phyloP scores from a whole-genome alignment of 306 rosid species.

The Lathyrus aphaca region DNA sequence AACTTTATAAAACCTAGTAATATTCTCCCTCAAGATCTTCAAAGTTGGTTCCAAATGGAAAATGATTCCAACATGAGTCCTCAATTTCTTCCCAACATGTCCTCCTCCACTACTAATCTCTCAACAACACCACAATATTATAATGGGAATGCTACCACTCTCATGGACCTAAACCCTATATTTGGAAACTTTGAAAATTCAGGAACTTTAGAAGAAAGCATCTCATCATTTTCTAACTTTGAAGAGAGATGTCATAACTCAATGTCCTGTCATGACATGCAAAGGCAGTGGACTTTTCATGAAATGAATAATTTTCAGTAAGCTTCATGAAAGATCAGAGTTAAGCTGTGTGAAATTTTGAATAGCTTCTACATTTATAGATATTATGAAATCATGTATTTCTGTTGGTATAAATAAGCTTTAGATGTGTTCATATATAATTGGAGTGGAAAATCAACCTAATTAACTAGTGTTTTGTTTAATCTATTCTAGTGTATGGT shows the following conservation, averaged over 20 bases:
- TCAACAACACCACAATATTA: slow-evolving; percentile 44
- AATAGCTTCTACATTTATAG: slow-evolving; percentile 42
- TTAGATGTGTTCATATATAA: slow-evolving; percentile 55
- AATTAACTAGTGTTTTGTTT: slow-evolving; percentile 45
- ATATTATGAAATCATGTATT: not conserved
- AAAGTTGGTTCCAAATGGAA: slow-evolving; percentile 59
- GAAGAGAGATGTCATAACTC: slow-evolving; percentile 62
- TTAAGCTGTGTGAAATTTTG: slow-evolving; percentile 27
- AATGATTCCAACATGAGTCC: slow-evolving; percentile 44
- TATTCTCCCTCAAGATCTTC: slow-evolving; percentile 51
- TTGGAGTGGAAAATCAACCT: slow-evolving; percentile 38
- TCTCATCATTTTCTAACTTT: slow-evolving; percentile 68
- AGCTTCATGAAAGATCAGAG: slow-evolving; percentile 43
- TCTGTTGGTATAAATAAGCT: slow-evolving; percentile 46
- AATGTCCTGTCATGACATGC: slow-evolving; percentile 56
- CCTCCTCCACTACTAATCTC: slow-evolving; percentile 34
- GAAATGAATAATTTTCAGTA: slow-evolving; percentile 64
- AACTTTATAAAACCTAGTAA: slow-evolving; percentile 45
- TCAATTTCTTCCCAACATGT: slow-evolving; percentile 48
- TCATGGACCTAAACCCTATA: slow-evolving; percentile 50
- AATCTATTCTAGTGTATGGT: slow-evolving; percentile 40
- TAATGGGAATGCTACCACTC: slow-evolving; percentile 38
- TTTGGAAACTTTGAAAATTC: slow-evolving; percentile 54
- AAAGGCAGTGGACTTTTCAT: slow-evolving; percentile 59
- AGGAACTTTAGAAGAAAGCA: slow-evolving; percentile 54